Base-by-base conservation (phyloP, 441 rosid species). In the Flueggea neowawraea region DNA sequence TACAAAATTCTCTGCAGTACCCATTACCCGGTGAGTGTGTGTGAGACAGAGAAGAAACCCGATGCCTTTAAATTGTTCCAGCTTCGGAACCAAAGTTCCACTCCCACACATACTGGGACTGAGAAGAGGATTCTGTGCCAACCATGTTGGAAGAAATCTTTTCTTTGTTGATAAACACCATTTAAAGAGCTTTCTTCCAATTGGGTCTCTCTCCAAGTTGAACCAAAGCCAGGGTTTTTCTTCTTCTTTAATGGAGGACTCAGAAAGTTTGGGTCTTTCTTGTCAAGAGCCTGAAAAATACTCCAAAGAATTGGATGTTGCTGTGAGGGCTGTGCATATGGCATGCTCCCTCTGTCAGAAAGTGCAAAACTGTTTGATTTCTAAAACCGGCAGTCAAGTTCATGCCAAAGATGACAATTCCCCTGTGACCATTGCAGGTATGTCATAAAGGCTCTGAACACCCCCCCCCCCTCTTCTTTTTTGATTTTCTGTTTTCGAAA, bases 381-480 rank as follows among this genome's bases (percentile, higher is more conserved):
- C 80, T 5, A 82, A 75, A 58, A 45, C 63, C 33, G 13, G 2
- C 55, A n/a, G 31, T 61, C 77, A 67, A 16, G 76, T 87, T 22
- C 84, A 77, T 36, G 75, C 85, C 57, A 84, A 84, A 79, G 84
- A 81, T 41, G 93, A 84, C n/a, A 70, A 82, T 62, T 87, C 90
- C 57, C 90, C 74, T 10, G 88, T 84, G 61, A 87, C 86, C 10
- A 65, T 87, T 59, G 88, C 90, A 5, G 93, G 93, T 87, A 68
- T n/a, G n/a, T n/a, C n/a, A n/a, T n/a, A n/a, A n/a, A n/a, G n/a
- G n/a, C n/a, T n/a, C n/a, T n/a, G n/a, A n/a, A n/a, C n/a, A n/a
- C n/a, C n/a, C n/a, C n/a, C n/a, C n/a, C n/a, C n/a, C n/a, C n/a
- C n/a, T n/a, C n/a, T n/a, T n/a, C n/a, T n/a, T n/a, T n/a, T n/a